Evolutionary conservation across 495 filamentous ascomycete species (phyloP).

Genomic region (Lasiosphaeria ovina): DNA sequence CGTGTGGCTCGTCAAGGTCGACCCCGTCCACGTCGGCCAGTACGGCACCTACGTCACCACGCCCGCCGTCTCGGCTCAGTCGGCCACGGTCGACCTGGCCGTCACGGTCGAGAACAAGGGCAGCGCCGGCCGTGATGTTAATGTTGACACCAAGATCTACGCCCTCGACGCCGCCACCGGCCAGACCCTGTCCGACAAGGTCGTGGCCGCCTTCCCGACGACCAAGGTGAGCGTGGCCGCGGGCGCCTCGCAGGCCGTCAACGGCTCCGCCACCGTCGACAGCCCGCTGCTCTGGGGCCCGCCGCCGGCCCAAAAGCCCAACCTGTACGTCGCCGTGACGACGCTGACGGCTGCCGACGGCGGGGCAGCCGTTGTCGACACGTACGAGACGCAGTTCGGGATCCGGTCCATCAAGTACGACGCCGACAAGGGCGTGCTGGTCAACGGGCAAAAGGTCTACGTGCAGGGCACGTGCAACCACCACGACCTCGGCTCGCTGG

Average conservation of each 20-base stretch:
- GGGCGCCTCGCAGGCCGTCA: constrained; percentile 32
- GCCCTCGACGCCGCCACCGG: constrained; percentile 24
- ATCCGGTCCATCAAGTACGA: constrained; percentile 42
- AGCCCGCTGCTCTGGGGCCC: constrained; percentile 50
- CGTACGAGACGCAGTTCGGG: constrained; percentile 49
- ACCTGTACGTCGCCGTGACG: constrained; percentile 46
- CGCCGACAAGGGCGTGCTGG: constrained; percentile 36
- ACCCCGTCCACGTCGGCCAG: constrained; percentile 43
- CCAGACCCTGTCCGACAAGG: constrained; percentile 10
- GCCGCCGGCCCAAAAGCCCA: constrained; percentile 40
- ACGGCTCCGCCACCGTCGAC: constrained; percentile 30
- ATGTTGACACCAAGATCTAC: constrained; percentile 32
- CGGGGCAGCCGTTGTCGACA: constrained; percentile 31
- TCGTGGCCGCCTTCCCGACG: constrained; percentile 26
- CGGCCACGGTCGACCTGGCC: constrained; percentile 38
- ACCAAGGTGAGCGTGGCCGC: constrained; percentile 25
- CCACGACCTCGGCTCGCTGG: constrained; percentile 48
- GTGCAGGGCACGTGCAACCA: constrained; percentile 48
- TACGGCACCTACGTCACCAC: constrained; percentile 47
- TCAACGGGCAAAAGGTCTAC: constrained; percentile 41
- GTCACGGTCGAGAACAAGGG: constrained; percentile 42
- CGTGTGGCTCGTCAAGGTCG: constrained; percentile 48
- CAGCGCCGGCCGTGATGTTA: constrained; percentile 21
- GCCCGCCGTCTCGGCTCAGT: constrained; percentile 34
- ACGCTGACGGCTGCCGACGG: constrained; percentile 19